These are phyloP conservation scores for Avena eriantha DNA, from an alignment of 176 grass and related monocot species.

Conservation along the genomic window DNA sequence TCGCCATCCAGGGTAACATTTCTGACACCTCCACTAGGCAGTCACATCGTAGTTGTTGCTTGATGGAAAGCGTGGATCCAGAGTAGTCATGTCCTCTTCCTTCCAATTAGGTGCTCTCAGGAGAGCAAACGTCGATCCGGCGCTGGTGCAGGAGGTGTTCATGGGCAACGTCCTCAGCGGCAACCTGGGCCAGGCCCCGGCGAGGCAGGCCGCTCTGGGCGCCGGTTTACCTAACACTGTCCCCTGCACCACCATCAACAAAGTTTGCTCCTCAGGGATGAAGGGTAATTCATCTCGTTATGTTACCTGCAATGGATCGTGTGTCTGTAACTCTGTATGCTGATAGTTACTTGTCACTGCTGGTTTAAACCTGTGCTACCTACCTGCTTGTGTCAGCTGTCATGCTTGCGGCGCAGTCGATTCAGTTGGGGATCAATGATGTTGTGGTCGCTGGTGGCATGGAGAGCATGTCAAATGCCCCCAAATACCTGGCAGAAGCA, in stretches of 20 bases:
- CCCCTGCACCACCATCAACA: conserved; percentile 89
- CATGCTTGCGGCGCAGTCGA: conserved; percentile 87
- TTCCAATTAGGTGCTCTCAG: conserved; percentile 61
- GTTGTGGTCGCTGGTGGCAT: conserved; percentile 89
- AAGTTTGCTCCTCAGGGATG: conserved; percentile 95
- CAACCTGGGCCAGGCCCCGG: conserved; percentile 94
- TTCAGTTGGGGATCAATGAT: conserved; percentile 87
- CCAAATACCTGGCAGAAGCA: conserved; percentile 80
- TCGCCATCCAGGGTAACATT: conserved; percentile 72
- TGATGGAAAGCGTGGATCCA: background rate
- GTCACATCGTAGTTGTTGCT: background rate
- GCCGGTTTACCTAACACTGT: conserved; percentile 86
- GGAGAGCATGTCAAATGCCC: conserved; percentile 97
- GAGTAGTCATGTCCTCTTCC: background rate
- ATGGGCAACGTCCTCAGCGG: conserved; percentile 95
- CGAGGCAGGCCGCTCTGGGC: conserved; percentile 80
- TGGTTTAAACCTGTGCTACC: background rate
- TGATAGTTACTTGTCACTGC: background rate
- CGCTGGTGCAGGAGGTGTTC: conserved; percentile 94
- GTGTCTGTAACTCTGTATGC: no score
- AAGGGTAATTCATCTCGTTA: conserved; percentile 56
- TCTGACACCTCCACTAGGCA: background rate
- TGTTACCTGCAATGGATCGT: no score
- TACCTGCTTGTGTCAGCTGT: conserved; percentile 48
- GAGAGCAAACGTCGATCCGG: conserved; percentile 67